These are phyloP conservation scores for Myxozyma kluyveri DNA, from an alignment of 805 yeast species.

Conservation along the genomic window DNA sequence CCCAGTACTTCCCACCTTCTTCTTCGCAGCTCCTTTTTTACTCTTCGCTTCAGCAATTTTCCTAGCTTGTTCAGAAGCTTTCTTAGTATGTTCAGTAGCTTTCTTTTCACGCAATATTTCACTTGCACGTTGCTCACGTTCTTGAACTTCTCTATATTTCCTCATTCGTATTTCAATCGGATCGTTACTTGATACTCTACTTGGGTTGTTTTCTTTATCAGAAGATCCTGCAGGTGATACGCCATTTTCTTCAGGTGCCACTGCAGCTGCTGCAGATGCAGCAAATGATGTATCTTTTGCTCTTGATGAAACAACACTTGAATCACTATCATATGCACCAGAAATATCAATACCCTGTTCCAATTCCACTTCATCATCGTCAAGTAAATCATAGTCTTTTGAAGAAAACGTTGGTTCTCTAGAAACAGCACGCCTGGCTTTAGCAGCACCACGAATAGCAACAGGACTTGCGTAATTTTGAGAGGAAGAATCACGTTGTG, in stretches of 20 bases:
- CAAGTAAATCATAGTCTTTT: constrained; percentile 17
- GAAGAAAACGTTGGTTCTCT: background rate
- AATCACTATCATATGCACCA: no score
- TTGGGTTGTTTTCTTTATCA: constrained; percentile 8
- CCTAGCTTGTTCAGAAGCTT: no score
- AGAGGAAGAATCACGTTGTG: background rate
- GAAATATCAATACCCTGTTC: background rate
- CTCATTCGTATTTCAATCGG: constrained; percentile 16
- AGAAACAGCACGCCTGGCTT: background rate
- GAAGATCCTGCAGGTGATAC: no score
- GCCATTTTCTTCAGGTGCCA: background rate
- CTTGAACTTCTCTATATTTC: constrained; percentile 18
- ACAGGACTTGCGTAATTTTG: background rate
- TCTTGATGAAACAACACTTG: background rate
- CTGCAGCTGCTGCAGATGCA: background rate
- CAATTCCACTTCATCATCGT: constrained; percentile 11
- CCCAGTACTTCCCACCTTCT: background rate
- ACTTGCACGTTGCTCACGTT: constrained; percentile 22
- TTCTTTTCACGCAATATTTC: constrained; percentile 4
- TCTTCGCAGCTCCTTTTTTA: background rate
- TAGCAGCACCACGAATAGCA: background rate
- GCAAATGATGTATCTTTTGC: background rate
- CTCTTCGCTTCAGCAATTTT: background rate
- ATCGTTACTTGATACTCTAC: background rate
- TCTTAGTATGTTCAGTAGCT: background rate